Evolutionary conservation across 2,329 filamentous ascomycete species (phyloP), one percentile per base, ranked within the genome.

Genomic region (Diaporthe vexans): DNA sequence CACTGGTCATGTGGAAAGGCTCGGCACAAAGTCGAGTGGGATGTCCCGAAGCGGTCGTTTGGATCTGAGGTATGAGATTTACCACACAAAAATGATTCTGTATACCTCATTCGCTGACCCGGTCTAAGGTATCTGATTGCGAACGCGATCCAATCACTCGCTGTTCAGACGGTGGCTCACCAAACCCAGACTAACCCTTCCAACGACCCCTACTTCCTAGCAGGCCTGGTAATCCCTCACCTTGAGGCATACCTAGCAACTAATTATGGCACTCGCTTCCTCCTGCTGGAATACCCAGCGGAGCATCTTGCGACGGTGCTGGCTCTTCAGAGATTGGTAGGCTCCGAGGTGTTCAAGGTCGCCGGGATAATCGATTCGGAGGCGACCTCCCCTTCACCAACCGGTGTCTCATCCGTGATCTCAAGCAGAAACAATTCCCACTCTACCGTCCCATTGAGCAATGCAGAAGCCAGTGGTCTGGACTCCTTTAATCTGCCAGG

Each of bases 141-240:
- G 77, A 91, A 87, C 76, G 89, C 88, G 6, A 90, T 92, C 87
- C 90, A 92, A 79, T 84, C 86, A 0, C 89, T 88, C 76, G 89
- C 87, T 7, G 83, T 87, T 1, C 89, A 89, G 73, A 85, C 86
- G 1, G 80, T 88, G 10, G 79, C 85, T 4, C 86, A 86, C 72
- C 88, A 90, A 74, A 85, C 85, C 4, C 84, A 86, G 43, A 86
- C 88, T 73, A 90, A 89, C 76, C 89, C 89, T 0, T 88, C 91
- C 74, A 84, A 85, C 21, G 88, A 90, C 77, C 85, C 88, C 1
- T 83, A 86, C 29, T 82, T 89, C 21, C 85, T 92, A 2, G 90
- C 91, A 2, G 87, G 88, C 0, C 83, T 91, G 2, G 85, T 92
- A 29, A 84, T 92, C 52, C 89, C 90, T 1, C 89, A 91, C 75